Evolutionary conservation across 2,329 filamentous ascomycete genomes (phyloP).

Genomic region (Venturia aucupariae): DNA sequence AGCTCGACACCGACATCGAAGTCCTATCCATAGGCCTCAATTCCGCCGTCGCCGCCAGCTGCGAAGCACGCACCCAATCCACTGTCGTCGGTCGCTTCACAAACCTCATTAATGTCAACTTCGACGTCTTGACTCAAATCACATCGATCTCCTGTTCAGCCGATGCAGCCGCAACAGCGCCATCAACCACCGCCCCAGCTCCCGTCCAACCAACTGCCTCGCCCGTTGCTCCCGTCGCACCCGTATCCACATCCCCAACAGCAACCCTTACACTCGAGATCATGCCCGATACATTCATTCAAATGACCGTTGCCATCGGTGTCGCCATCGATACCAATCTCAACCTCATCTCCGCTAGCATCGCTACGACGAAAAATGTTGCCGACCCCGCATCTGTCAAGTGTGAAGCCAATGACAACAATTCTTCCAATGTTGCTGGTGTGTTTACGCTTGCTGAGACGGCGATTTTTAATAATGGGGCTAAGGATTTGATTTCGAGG

Average conservation of each 20-base stretch:
- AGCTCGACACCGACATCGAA: not conserved
- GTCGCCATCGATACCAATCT: conserved; percentile 3
- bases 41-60: not conserved
- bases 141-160: not conserved
- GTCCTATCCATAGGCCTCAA: not conserved
- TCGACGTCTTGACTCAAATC: not conserved
- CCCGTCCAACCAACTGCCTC: not conserved
- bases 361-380: not conserved
- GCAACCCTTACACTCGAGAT: not conserved
- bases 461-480: conserved; percentile 8
- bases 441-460: not conserved
- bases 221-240: not conserved
- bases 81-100: not conserved
- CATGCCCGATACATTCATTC: not conserved
- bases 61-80: not conserved
- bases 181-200: not conserved
- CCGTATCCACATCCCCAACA: not conserved
- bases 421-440: conserved; percentile 12
- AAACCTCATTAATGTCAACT: not conserved
- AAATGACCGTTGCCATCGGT: not conserved
- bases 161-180: not conserved
- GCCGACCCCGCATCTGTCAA: not conserved
- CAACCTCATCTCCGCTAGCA: not conserved
- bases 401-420: conserved; percentile 7
- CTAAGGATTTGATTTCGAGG: not conserved